These are phyloP conservation scores for Pisolithus albus DNA, from an alignment of 768 basidiomycete species.

Conservation along the genomic window DNA sequence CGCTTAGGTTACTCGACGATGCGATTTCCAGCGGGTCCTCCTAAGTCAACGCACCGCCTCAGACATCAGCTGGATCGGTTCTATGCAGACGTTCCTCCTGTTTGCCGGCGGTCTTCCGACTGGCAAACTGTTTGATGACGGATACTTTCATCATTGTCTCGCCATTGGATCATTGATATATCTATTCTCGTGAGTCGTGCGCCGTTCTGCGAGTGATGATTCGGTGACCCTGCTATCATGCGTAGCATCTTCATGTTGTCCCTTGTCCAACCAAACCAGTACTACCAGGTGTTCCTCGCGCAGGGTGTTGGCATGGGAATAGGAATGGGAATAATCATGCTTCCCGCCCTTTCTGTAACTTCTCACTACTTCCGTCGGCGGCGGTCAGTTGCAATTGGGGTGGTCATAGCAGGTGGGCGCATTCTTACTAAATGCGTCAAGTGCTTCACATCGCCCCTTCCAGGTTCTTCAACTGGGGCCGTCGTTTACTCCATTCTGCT, in stretches of 20 bases:
- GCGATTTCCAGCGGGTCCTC: slow-evolving; percentile 25
- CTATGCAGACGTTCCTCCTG: slow-evolving; percentile 43
- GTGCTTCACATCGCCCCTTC: slow-evolving; percentile 12
- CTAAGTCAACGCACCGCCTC: slow-evolving; percentile 36
- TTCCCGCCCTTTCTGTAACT: slow-evolving; percentile 46
- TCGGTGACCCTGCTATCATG: neutral
- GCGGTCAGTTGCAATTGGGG: slow-evolving; percentile 41
- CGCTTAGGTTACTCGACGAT: neutral
- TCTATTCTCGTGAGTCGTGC: slow-evolving; percentile 33
- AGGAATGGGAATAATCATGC: slow-evolving; percentile 48
- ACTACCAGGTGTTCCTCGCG: slow-evolving; percentile 48
- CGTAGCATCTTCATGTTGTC: slow-evolving; percentile 48
- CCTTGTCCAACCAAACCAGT: slow-evolving; percentile 38
- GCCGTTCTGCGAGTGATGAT: neutral
- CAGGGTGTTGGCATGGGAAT: slow-evolving; percentile 54
- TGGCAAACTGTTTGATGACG: slow-evolving; percentile 42
- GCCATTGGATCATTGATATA: slow-evolving; percentile 34
- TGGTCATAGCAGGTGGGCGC: slow-evolving; percentile 41
- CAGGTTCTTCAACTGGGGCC: slow-evolving; percentile 18
- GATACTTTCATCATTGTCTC: slow-evolving; percentile 42
- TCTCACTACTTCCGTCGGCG: slow-evolving; percentile 43
- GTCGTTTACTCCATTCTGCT: slow-evolving; percentile 23
- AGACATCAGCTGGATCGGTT: slow-evolving; percentile 46
- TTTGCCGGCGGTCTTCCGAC: slow-evolving; percentile 40
- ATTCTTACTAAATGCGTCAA: neutral